Evolutionary conservation across 495 filamentous ascomycete genomes (phyloP).

Genomic region (Aspergillus nidulans): DNA sequence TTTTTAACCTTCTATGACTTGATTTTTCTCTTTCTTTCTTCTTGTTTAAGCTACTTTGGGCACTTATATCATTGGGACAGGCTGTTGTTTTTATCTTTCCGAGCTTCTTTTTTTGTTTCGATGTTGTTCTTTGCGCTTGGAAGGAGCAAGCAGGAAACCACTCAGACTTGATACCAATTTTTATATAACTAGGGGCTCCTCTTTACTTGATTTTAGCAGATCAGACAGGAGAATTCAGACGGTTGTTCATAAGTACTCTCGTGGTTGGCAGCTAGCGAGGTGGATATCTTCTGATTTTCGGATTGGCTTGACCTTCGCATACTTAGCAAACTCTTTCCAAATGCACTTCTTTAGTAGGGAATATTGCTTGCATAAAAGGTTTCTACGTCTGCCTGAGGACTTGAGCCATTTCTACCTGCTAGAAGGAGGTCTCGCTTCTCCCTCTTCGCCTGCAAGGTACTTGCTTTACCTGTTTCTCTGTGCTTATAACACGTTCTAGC

Average conservation of each 20-base stretch:
- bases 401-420: too few species aligned
- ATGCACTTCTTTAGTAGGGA: too few species aligned
- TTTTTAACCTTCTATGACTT: slow-evolving; percentile 2
- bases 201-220: not conserved
- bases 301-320: too few species aligned
- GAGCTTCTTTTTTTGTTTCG: not conserved
- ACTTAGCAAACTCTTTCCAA: too few species aligned
- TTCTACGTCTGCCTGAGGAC: too few species aligned
- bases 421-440: too few species aligned
- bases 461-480: too few species aligned
- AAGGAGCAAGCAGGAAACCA: slow-evolving; percentile 16
- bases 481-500: too few species aligned
- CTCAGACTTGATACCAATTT: slow-evolving; percentile 42
- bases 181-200: slow-evolving; percentile 36
- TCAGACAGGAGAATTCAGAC: not conserved
- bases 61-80: slow-evolving; percentile 22
- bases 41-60: slow-evolving; percentile 15
- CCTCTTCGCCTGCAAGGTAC: too few species aligned
- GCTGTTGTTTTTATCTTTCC: not conserved
- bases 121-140: slow-evolving; percentile 1
- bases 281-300: too few species aligned
- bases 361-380: too few species aligned
- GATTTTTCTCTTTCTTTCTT: not conserved
- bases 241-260: not conserved
- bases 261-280: not conserved